phyloP scores from a whole-genome alignment of 1,284 basidiomycete species.

The Moesziomyces sp. region DNA sequence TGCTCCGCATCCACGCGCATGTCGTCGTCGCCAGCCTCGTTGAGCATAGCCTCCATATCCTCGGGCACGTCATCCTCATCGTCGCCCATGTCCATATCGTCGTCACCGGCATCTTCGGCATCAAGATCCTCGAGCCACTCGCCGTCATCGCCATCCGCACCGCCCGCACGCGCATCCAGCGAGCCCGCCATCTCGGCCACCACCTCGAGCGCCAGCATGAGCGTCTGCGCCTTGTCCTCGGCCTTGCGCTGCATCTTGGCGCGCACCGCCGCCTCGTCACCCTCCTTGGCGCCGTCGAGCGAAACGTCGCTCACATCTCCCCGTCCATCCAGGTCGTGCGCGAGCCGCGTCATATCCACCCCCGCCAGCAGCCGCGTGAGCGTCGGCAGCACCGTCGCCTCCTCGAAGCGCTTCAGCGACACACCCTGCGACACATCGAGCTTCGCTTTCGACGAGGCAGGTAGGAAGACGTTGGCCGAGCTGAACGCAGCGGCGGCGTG shows the following conservation, averaged over 20 bases:
- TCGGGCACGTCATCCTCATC: slow-evolving; percentile 1
- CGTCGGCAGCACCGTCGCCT: slow-evolving; percentile 27
- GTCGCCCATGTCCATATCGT: slow-evolving; percentile 23
- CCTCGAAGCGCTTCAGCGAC: slow-evolving; percentile 31
- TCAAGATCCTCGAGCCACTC: slow-evolving; percentile 40
- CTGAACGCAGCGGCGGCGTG: slow-evolving; percentile 12
- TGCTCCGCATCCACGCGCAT: slow-evolving; percentile 8
- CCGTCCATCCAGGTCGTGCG: slow-evolving; percentile 34
- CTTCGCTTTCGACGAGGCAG: neutral
- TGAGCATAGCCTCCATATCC: neutral
- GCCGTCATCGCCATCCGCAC: slow-evolving; percentile 19
- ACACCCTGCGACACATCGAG: neutral
- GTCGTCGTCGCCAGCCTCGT: slow-evolving; percentile 22
- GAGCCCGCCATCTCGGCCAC: slow-evolving; percentile 55
- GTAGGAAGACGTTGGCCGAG: slow-evolving; percentile 31
- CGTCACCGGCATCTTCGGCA: slow-evolving; percentile 18
- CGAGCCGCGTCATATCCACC: slow-evolving; percentile 35
- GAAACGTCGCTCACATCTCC: slow-evolving; percentile 23
- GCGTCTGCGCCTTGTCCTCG: slow-evolving; percentile 49
- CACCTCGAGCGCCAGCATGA: slow-evolving; percentile 58
- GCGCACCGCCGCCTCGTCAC: slow-evolving; percentile 22
- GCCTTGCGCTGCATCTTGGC: slow-evolving; percentile 44
- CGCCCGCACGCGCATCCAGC: slow-evolving; percentile 22
- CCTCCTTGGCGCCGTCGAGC: slow-evolving; percentile 7
- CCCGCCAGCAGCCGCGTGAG: slow-evolving; percentile 16